Percentiles rank a stretch among this genome's conserved stretches.
Evolutionary conservation across 768 basidiomycete species (phyloP).

Genomic region (Suillus weaverae): DNA sequence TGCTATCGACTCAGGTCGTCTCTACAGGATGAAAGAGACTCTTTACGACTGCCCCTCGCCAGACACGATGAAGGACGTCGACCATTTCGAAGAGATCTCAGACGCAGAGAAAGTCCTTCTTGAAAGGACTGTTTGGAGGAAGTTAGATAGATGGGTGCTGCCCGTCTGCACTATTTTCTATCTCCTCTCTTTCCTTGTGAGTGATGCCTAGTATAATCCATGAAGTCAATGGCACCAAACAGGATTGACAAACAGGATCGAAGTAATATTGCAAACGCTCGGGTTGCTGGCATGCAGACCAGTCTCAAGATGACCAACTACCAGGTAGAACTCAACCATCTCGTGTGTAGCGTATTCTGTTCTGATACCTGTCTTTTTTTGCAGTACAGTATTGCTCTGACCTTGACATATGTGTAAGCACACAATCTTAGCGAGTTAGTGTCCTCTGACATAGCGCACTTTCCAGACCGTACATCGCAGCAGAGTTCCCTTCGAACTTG

Average conservation of each 20-base stretch:
- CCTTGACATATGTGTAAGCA: constrained; percentile 28
- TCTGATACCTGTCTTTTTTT: constrained; percentile 1
- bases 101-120: constrained; percentile 22
- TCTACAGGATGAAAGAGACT: constrained; percentile 10
- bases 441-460: constrained; percentile 6
- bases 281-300: constrained; percentile 59
- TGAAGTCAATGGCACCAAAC: not conserved
- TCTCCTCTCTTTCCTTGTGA: constrained; percentile 53
- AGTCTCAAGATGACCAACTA: constrained; percentile 39
- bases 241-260: constrained; percentile 28
- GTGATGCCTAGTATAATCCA: constrained; percentile 15
- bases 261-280: constrained; percentile 56
- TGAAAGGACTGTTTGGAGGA: constrained; percentile 47
- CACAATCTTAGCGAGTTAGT: not conserved
- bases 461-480: constrained; percentile 49
- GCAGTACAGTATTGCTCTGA: constrained; percentile 37
- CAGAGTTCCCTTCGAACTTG: constrained; percentile 63
- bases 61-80: constrained; percentile 12
- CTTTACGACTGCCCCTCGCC: not conserved
- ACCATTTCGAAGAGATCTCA: constrained; percentile 13
- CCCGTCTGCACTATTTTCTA: constrained; percentile 52
- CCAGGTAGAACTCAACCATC: constrained; percentile 15
- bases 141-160: constrained; percentile 48
- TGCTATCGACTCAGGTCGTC: not conserved
- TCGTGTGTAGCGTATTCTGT: not conserved